Evolutionary conservation across 192 early-diverging fungal genomes (phyloP).

Genomic region (Phycomyces nitens): DNA sequence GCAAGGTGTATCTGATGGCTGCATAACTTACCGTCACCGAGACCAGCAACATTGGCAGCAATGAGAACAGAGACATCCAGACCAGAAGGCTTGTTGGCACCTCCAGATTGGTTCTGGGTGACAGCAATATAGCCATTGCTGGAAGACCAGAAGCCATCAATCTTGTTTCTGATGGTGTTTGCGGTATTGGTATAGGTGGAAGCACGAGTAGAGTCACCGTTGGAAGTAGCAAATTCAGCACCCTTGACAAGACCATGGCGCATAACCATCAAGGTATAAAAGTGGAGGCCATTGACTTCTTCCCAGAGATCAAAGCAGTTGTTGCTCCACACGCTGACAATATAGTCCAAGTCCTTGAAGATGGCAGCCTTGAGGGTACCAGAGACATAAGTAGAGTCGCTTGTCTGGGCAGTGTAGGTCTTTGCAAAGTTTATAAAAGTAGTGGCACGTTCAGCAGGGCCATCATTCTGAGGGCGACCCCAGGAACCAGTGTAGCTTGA

Average conservation of each 20-base stretch:
- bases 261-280: conserved; percentile 67
- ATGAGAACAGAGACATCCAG: conserved; percentile 62
- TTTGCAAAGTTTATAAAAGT: conserved; percentile 42
- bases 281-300: conserved; percentile 66
- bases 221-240: conserved; percentile 41
- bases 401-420: conserved; percentile 32
- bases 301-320: conserved; percentile 69
- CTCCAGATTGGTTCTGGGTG: conserved; percentile 39
- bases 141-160: conserved; percentile 47
- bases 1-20: conserved; percentile 26
- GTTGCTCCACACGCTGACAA: conserved; percentile 44
- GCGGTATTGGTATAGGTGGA: conserved; percentile 37
- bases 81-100: conserved; percentile 43
- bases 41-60: conserved; percentile 45
- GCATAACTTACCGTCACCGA: conserved; percentile 28
- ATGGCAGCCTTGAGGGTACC: conserved; percentile 41
- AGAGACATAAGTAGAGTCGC: conserved; percentile 25
- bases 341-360: conserved; percentile 59
- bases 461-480: conserved; percentile 71
- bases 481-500: conserved; percentile 43
- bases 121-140: conserved; percentile 32
- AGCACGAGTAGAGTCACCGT: conserved; percentile 36
- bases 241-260: conserved; percentile 55
- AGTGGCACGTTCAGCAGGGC: conserved; percentile 53
- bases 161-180: conserved; percentile 19